A percentile compares a stretch with the other conserved stretches of the same genome.
These are phyloP conservation scores for Myxozyma kluyveri DNA, from an alignment of 805 yeast species.

Conservation along the genomic window DNA sequence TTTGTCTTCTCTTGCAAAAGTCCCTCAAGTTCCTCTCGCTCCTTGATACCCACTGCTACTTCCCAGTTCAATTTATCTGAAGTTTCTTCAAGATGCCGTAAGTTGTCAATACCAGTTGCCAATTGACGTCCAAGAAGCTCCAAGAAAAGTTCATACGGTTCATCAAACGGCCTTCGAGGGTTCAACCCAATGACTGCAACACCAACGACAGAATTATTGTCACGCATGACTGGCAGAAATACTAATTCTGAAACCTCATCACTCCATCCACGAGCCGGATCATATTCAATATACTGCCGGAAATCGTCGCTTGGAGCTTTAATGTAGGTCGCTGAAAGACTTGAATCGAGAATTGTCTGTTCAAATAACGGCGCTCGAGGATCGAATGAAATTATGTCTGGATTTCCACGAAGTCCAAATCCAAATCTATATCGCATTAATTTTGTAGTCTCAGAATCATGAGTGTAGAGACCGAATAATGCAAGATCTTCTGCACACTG, in stretches of 20 bases:
- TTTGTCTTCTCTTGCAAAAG: conserved; percentile 19
- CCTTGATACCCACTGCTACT: conserved; percentile 14
- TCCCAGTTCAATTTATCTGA: conserved; percentile 25
- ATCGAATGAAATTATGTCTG: conserved; percentile 11
- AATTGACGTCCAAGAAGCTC: conserved; percentile 29
- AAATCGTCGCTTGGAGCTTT: conserved; percentile 20
- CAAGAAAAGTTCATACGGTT: conserved; percentile 26
- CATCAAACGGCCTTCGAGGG: conserved; percentile 26
- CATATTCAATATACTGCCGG: conserved; percentile 19
- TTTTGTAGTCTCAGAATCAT: conserved; percentile 7
- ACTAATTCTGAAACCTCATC: conserved; percentile 20
- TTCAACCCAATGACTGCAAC: conserved; percentile 28
- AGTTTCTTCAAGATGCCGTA: conserved; percentile 24
- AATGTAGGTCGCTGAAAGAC: conserved; percentile 21
- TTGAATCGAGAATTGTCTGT: conserved; percentile 25
- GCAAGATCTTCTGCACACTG: conserved; percentile 27
- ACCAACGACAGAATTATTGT: conserved; percentile 26
- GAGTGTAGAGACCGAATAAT: conserved; percentile 22
- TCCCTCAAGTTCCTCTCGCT: conserved; percentile 22
- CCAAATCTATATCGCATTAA: conserved; percentile 21
- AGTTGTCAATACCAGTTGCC: conserved; percentile 26
- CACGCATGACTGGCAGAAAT: conserved; percentile 29
- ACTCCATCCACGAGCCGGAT: conserved; percentile 29
- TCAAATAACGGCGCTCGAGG: conserved; percentile 20
- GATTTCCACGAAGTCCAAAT: conserved; percentile 16